Evolutionary conservation across 768 basidiomycete genomes (phyloP).

Genomic region (Cystobasidiopsis lactophilus): DNA sequence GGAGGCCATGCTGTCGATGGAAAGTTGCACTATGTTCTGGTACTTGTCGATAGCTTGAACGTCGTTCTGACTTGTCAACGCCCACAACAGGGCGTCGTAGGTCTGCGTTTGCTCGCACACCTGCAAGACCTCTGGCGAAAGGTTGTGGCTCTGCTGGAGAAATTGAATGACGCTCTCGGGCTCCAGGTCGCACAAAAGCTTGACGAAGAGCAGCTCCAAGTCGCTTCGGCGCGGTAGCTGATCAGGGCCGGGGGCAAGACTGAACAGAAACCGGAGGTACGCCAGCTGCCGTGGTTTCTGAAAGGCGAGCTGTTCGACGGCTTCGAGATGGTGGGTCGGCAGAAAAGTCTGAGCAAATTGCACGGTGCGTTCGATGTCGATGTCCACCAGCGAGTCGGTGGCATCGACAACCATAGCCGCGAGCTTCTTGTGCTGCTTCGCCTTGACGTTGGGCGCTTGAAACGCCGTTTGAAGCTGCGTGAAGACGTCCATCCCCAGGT

Average conservation of each 20-base stretch:
- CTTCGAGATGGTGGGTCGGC: conserved; percentile 44
- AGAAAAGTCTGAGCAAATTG: conserved; percentile 44
- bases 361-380: conserved; percentile 37
- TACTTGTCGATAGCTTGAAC: no score
- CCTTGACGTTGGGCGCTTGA: conserved; percentile 5
- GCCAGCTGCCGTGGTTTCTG: conserved; percentile 39
- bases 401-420: conserved; percentile 37
- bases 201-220: conserved; percentile 39
- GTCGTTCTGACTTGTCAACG: no score
- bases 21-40: no score
- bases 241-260: conserved; percentile 34
- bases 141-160: conserved; percentile 3
- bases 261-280: conserved; percentile 57
- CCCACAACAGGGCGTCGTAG: conserved; percentile 34
- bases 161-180: conserved; percentile 37
- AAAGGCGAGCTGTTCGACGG: conserved; percentile 33
- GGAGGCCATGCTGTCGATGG: no score
- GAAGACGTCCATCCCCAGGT: conserved; percentile 26
- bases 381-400: conserved; percentile 42
- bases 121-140: conserved; percentile 28
- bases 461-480: conserved; percentile 12
- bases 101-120: conserved; percentile 46
- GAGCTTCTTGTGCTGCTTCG: conserved; percentile 24
- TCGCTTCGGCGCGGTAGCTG: no score
- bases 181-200: conserved; percentile 49